phyloP scores from a whole-genome alignment of 192 early-diverging fungal genomes.

The Backusella liffmaniae region DNA sequence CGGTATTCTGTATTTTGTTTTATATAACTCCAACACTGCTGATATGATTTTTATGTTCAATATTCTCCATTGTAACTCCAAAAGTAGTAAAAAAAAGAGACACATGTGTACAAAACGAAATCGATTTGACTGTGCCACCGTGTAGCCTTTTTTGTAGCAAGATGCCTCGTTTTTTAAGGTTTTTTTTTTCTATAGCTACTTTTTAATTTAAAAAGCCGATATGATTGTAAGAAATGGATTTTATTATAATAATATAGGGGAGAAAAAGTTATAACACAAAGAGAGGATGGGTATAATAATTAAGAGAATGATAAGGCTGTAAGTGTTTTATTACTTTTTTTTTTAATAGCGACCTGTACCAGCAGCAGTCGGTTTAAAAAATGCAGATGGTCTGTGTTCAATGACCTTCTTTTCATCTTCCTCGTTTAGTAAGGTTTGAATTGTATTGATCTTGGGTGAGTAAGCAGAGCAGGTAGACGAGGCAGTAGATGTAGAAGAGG shows the following conservation, averaged over 20 bases:
- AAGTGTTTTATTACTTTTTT: not conserved
- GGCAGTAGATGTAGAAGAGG: conserved; percentile 19
- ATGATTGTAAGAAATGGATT: not conserved
- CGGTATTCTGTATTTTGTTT: too few relatives aligned
- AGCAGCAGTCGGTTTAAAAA: conserved; percentile 8
- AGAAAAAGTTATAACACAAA: not conserved
- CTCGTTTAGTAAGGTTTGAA: conserved; percentile 11
- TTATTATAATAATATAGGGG: not conserved
- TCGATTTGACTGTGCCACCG: not conserved
- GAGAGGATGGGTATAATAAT: not conserved
- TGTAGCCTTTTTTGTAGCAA: not conserved
- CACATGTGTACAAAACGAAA: not conserved
- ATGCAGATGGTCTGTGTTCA: conserved; percentile 12
- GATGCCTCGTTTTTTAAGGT: not conserved
- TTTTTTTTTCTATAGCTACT: too few relatives aligned
- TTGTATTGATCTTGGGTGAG: conserved; percentile 13
- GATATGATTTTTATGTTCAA: too few relatives aligned
- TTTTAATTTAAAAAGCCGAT: not conserved
- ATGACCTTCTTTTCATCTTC: conserved; percentile 3
- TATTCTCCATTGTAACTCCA: too few relatives aligned
- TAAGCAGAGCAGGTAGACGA: conserved; percentile 15
- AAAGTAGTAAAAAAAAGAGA: not conserved
- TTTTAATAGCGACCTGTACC: not conserved
- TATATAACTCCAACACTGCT: too few relatives aligned
- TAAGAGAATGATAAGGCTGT: not conserved